phyloP scores from a whole-genome alignment of 164 flowering plant genomes.

The Chimonanthus salicifolius region DNA sequence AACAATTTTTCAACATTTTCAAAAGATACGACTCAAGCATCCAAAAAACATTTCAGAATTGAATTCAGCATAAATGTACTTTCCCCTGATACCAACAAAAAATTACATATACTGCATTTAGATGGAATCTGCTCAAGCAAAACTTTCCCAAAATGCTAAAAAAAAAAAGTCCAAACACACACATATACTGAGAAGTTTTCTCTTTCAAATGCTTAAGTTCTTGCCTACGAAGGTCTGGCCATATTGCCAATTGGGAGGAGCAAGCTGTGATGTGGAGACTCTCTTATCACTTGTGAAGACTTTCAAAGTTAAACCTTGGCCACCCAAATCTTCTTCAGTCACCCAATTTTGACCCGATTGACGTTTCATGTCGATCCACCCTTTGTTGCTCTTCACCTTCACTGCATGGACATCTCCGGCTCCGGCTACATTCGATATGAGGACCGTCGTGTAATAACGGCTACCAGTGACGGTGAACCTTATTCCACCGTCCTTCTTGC shows the following conservation, averaged over 20 bases:
- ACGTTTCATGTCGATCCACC: conserved; percentile 94
- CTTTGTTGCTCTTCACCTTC: conserved; percentile 79
- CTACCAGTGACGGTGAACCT: conserved; percentile 62
- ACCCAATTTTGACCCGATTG: conserved; percentile 98
- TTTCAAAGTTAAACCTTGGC: conserved; percentile 87
- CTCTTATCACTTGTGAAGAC: conserved; percentile 69
- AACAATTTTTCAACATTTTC: no score
- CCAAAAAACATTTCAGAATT: no score
- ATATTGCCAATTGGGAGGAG: conserved; percentile 69
- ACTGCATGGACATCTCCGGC: conserved; percentile 74
- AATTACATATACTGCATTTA: no score
- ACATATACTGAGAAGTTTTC: no score
- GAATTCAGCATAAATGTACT: no score
- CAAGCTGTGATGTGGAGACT: conserved; percentile 63
- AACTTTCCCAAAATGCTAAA: no score
- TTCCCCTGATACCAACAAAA: no score
- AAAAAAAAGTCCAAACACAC: no score
- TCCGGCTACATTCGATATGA: conserved; percentile 82
- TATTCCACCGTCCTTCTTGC: conserved; percentile 87
- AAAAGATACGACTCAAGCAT: no score
- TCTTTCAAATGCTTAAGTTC: not conserved
- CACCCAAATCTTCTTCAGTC: conserved; percentile 65
- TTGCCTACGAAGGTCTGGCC: conserved; percentile 87
- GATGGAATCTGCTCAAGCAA: no score
- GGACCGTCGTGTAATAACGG: conserved; percentile 57